Evolutionary conservation across 345 rosid species (phyloP).

Genomic region (Pseudoturritis turrita): DNA sequence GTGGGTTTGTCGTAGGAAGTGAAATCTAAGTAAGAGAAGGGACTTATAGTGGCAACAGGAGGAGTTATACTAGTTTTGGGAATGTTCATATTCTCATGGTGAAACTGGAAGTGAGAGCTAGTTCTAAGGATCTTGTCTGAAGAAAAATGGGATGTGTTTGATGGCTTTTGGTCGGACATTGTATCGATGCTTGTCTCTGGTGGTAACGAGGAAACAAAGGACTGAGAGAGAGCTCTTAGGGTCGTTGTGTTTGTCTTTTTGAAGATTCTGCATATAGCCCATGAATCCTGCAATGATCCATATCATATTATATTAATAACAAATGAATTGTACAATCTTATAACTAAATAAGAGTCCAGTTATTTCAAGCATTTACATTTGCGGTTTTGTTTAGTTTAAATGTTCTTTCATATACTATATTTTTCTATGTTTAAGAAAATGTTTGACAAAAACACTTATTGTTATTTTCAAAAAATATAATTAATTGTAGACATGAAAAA

Average conservation of each 20-base stretch:
- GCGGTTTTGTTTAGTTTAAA: neutral
- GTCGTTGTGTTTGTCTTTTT: slow-evolving; percentile 72
- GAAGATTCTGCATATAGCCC: slow-evolving; percentile 96
- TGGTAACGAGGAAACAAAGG: slow-evolving; percentile 57
- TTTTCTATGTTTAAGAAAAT: neutral
- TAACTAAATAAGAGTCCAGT: neutral
- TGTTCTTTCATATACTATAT: neutral
- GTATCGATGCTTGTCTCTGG: slow-evolving; percentile 36
- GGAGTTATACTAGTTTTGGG: slow-evolving; percentile 5
- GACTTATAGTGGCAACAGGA: slow-evolving; percentile 11
- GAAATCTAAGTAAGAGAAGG: slow-evolving; percentile 35
- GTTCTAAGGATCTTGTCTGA: slow-evolving; percentile 32
- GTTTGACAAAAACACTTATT: neutral
- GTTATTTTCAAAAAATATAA: neutral
- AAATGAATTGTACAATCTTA: neutral
- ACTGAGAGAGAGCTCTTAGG: slow-evolving; percentile 68
- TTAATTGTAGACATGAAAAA: neutral
- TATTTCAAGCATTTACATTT: neutral
- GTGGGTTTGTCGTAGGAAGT: slow-evolving; percentile 36
- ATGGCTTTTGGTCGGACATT: slow-evolving; percentile 24
- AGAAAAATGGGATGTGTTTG: slow-evolving; percentile 27
- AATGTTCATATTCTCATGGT: slow-evolving; percentile 23
- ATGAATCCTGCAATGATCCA: slow-evolving; percentile 57
- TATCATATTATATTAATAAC: neutral
- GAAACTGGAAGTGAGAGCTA: slow-evolving; percentile 31